Percentiles rank a stretch among this genome's conserved stretches.
Conservation (phyloP, 139 green algal genomes). For the Dunaliella sp. region DNA sequence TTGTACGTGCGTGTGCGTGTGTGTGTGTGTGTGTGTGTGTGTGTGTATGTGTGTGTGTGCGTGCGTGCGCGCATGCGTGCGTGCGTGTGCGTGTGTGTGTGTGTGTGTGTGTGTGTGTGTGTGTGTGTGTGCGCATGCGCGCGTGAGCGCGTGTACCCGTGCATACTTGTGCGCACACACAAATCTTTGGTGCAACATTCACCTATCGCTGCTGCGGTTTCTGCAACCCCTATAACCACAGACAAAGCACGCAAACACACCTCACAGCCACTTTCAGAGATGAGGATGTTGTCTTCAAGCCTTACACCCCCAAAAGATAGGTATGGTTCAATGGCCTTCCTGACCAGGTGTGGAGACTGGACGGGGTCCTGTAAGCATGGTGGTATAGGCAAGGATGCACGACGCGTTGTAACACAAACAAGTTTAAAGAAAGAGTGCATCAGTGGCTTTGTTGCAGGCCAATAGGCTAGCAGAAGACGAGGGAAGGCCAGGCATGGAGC, state of each 20-base stretch:
- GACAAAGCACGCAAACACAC: neutral
- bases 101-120: neutral
- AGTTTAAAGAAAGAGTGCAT: no score
- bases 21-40: neutral
- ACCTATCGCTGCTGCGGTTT: neutral
- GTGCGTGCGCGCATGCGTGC: neutral
- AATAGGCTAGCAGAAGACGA: no score
- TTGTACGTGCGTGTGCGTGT: neutral
- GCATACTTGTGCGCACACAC: no score
- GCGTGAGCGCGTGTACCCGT: no score
- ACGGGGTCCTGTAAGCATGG: conserved; percentile 45
- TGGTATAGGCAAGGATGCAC: no score
- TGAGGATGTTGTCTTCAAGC: conserved; percentile 87
- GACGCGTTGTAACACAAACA: no score
- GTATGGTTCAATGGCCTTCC: conserved; percentile 19
- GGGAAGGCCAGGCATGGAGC: no score
- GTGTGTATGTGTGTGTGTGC: neutral
- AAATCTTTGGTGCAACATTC: neutral
- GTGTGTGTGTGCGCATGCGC: neutral
- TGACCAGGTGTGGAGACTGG: conserved; percentile 33
- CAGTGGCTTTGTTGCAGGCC: no score
- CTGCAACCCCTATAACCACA: neutral
- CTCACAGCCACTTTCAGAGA: conserved; percentile 63
- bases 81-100: neutral
- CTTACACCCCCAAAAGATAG: conserved; percentile 56